Evolutionary conservation across 1,284 basidiomycete species (phyloP), one percentile per base, ranked within the genome.

Genomic region (Trichosporon inkin): DNA sequence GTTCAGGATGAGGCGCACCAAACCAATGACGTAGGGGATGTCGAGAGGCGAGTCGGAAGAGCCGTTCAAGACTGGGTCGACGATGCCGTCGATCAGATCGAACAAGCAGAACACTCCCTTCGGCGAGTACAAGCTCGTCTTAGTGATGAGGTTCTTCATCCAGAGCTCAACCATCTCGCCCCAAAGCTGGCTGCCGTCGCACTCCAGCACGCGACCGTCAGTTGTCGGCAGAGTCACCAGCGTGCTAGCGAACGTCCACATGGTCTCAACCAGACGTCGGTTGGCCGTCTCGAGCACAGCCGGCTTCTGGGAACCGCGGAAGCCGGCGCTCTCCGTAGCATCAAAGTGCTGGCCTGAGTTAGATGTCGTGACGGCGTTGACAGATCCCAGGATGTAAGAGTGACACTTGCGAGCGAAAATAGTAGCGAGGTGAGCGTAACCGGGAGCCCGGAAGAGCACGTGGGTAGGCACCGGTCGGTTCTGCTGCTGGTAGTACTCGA

Each of bases 271-370:
- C 36, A 82, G 67, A 2, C 81, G 71, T 6, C 81, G 72, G 67
- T 82, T 81, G 13, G 81, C 81, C 19, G 80, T 78, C 64, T 82
- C 81, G 38, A 82, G 73, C 1, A 81, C 77, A 14, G 80, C 75
- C 0, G 81, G 81, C 67, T 82, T 82, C 49, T 78, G 74, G 36
- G 76, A 78, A 34, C 78, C 79, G 6, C 75, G 71, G 41, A 81
- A 75, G n/a, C 79, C 80, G 5, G 81, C 81, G 13, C 77, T 78
- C 62, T 82, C 81, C 37, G 78, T 79, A 19, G 79, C 78, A 60
- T 80, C 80, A 66, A 82, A 81, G 60, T 72, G 72, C 34, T 70
- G 67, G 16, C 70, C 66, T 0, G 75, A 71, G 1, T 75, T 76
- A n/a, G 77, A 75, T 4, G 76, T 79, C n/a, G 76, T 78, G 28